phyloP scores from a whole-genome alignment of 1,284 basidiomycete species.

The Farysia itapuensis region DNA sequence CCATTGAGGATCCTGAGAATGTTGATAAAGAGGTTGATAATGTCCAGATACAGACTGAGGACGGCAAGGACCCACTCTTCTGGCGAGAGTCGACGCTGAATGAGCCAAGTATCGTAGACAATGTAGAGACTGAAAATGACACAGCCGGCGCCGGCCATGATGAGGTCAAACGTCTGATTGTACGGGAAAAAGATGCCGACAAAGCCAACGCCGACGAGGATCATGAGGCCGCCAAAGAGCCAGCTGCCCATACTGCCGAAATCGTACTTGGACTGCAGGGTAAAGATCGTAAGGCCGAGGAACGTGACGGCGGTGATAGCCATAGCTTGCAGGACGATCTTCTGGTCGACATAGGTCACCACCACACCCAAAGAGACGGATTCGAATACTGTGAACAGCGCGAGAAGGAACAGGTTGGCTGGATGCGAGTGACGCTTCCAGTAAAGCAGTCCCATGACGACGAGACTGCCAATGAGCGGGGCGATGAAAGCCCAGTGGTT shows the following conservation, averaged over 20 bases:
- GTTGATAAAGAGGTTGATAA: slow-evolving; percentile 72
- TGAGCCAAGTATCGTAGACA: slow-evolving; percentile 77
- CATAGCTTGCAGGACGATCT: slow-evolving; percentile 82
- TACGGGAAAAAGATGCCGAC: slow-evolving; percentile 81
- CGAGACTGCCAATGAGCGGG: slow-evolving; percentile 72
- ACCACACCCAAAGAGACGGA: slow-evolving; percentile 69
- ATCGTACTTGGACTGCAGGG: slow-evolving; percentile 71
- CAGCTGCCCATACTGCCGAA: slow-evolving; percentile 81
- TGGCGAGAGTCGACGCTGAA: slow-evolving; percentile 74
- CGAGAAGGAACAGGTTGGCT: slow-evolving; percentile 75
- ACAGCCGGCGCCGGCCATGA: slow-evolving; percentile 75
- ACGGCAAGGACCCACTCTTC: slow-evolving; percentile 85
- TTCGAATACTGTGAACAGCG: slow-evolving; percentile 61
- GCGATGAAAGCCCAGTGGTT: slow-evolving; percentile 60
- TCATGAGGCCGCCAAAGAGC: slow-evolving; percentile 69
- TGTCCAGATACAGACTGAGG: slow-evolving; percentile 71
- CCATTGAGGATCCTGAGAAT: slow-evolving; percentile 64
- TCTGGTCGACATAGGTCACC: slow-evolving; percentile 73
- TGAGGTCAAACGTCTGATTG: slow-evolving; percentile 71
- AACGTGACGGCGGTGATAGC: slow-evolving; percentile 84
- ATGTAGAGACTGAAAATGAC: slow-evolving; percentile 71
- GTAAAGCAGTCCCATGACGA: slow-evolving; percentile 75
- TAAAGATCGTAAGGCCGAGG: slow-evolving; percentile 76
- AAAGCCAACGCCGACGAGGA: slow-evolving; percentile 61
- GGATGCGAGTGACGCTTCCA: slow-evolving; percentile 86